These are phyloP conservation scores for Nakazawaea holstii DNA, from an alignment of 805 yeast genomes.

Conservation along the genomic window DNA sequence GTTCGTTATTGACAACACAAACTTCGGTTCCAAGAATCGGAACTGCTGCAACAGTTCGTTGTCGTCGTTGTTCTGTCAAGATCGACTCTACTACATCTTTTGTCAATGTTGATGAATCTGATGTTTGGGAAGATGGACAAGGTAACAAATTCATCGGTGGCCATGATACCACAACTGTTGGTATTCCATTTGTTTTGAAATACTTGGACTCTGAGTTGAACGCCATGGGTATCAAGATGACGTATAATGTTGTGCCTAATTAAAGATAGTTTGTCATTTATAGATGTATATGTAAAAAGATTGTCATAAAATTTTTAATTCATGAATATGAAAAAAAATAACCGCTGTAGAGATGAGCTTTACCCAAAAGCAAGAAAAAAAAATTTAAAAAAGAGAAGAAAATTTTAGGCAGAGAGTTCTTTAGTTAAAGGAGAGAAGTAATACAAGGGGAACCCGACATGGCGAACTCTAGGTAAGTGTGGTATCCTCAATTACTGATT, in stretches of 20 bases:
- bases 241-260: constrained; percentile 76
- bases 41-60: constrained; percentile 66
- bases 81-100: constrained; percentile 45
- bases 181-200: constrained; percentile 93
- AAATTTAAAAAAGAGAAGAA: too few relatives aligned
- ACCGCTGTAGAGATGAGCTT: too few relatives aligned
- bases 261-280: constrained; percentile 11
- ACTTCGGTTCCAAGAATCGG: constrained; percentile 90
- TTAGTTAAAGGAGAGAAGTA: not conserved
- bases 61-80: constrained; percentile 85
- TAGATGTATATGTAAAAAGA: too few relatives aligned
- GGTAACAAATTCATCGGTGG: constrained; percentile 93
- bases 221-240: constrained; percentile 96
- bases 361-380: not conserved
- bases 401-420: not conserved
- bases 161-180: constrained; percentile 87
- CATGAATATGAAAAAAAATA: too few relatives aligned
- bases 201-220: constrained; percentile 92
- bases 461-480: constrained; percentile 10
- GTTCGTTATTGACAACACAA: constrained; percentile 86
- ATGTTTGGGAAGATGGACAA: constrained; percentile 96
- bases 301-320: too few relatives aligned
- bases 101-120: constrained; percentile 50
- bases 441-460: not conserved
- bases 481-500: not conserved